Percentiles rank a stretch among this genome's conserved stretches.
These are phyloP conservation scores for Ascocoryne sarcoides DNA, from an alignment of 2,329 filamentous ascomycete species.

Conservation along the genomic window DNA sequence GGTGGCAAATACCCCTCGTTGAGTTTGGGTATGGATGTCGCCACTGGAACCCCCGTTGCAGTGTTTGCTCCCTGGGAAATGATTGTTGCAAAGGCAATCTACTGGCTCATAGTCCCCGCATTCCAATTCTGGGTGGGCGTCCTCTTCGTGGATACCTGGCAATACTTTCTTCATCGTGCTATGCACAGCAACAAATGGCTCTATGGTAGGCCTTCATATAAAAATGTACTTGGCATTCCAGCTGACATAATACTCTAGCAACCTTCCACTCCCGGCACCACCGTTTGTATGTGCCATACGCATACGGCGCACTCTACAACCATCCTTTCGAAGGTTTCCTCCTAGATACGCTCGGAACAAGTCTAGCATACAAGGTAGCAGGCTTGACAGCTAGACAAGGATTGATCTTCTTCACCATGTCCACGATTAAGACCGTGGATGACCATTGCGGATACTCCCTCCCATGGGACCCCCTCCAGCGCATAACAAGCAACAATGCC, in stretches of 20 bases:
- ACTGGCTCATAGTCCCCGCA: conserved; percentile 67
- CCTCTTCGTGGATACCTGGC: conserved; percentile 85
- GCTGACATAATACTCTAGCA: conserved; percentile 40
- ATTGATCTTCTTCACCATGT: conserved; percentile 82
- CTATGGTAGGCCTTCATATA: conserved; percentile 59
- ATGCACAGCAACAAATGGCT: conserved; percentile 99
- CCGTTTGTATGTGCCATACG: conserved; percentile 93
- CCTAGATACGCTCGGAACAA: conserved; percentile 82
- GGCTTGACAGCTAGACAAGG: conserved; percentile 79
- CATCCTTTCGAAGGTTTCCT: conserved; percentile 91
- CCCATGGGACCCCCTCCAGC: conserved; percentile 89
- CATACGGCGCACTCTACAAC: conserved; percentile 94
- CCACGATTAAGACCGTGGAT: conserved; percentile 92
- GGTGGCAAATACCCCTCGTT: conserved; percentile 76
- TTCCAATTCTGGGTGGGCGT: conserved; percentile 71
- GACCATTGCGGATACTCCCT: conserved; percentile 97
- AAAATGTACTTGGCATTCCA: background rate
- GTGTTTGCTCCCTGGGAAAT: conserved; percentile 83
- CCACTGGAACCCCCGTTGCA: conserved; percentile 46
- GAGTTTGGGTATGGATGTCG: conserved; percentile 46
- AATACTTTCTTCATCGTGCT: conserved; percentile 90
- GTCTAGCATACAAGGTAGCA: conserved; percentile 71
- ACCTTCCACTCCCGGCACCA: conserved; percentile 94
- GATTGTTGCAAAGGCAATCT: conserved; percentile 63
- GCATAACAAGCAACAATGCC: conserved; percentile 88